phyloP scores from a whole-genome alignment of 2,329 filamentous ascomycete genomes.

The Ploettnerulaceae sp. region DNA sequence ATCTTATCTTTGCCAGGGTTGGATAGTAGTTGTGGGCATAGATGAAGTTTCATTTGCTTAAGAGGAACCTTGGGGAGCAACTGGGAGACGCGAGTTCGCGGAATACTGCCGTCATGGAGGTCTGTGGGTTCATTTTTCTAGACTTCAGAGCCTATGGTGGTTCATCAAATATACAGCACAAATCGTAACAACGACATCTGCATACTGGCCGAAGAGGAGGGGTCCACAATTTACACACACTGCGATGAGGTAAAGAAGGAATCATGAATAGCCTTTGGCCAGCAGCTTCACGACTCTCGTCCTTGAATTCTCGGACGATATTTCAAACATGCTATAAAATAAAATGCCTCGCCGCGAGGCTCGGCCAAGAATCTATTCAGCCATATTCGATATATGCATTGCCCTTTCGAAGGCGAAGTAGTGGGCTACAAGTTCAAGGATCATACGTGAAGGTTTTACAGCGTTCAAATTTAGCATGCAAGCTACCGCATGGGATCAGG shows the following conservation, averaged over 20 bases:
- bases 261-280: constrained; percentile 29
- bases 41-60: neutral
- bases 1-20: neutral
- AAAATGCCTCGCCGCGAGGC: constrained; percentile 24
- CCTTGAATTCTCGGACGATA: constrained; percentile 21
- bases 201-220: too few species aligned
- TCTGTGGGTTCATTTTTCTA: constrained; percentile 5
- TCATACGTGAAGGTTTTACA: neutral
- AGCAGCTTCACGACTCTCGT: constrained; percentile 23
- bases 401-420: neutral
- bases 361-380: constrained; percentile 19
- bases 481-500: constrained; percentile 11
- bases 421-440: neutral
- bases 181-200: too few species aligned
- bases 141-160: too few species aligned
- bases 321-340: constrained; percentile 24
- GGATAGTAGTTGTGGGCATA: neutral
- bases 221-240: neutral
- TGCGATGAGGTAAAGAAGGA: constrained; percentile 17
- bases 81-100: constrained; percentile 13
- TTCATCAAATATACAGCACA: too few species aligned
- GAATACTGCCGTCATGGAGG: constrained; percentile 3
- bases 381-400: constrained; percentile 15
- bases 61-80: constrained; percentile 3
- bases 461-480: constrained; percentile 4